Evolutionary conservation across 2,329 filamentous ascomycete species (phyloP).

Genomic region (Aspergillus novofumigatus): DNA sequence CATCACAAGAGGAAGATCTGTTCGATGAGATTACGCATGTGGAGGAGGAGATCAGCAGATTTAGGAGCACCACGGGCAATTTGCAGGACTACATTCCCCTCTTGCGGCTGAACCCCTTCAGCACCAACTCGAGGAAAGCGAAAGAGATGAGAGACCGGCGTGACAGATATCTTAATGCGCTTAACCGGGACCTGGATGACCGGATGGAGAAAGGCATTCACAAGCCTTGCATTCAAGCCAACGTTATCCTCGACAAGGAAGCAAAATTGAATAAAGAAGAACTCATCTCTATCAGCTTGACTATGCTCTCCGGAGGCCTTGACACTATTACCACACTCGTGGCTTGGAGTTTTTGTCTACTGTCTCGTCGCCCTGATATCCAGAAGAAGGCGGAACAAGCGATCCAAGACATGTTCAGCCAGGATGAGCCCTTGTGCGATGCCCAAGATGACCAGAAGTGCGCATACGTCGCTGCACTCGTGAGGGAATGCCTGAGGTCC

Average conservation of each 20-base stretch:
- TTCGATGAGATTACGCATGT: slow-evolving; percentile 70
- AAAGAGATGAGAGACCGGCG: slow-evolving; percentile 57
- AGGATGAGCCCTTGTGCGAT: slow-evolving; percentile 55
- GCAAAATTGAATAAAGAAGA: slow-evolving; percentile 60
- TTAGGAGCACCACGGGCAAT: slow-evolving; percentile 73
- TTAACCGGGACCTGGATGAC: slow-evolving; percentile 58
- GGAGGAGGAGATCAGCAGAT: slow-evolving; percentile 67
- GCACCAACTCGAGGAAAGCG: slow-evolving; percentile 54
- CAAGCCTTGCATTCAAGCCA: slow-evolving; percentile 63
- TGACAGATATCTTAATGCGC: slow-evolving; percentile 55
- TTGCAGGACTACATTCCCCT: slow-evolving; percentile 76
- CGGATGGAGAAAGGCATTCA: slow-evolving; percentile 58
- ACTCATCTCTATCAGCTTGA: slow-evolving; percentile 61
- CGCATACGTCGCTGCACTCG: slow-evolving; percentile 59
- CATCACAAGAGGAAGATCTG: slow-evolving; percentile 56
- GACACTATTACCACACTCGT: slow-evolving; percentile 65
- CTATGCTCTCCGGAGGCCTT: slow-evolving; percentile 64
- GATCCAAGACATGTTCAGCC: slow-evolving; percentile 52
- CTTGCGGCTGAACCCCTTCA: slow-evolving; percentile 63
- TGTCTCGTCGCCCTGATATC: slow-evolving; percentile 58
- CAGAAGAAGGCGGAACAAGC: slow-evolving; percentile 57
- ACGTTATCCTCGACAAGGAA: slow-evolving; percentile 61
- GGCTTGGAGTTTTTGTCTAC: slow-evolving; percentile 60
- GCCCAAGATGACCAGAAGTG: slow-evolving; percentile 61
- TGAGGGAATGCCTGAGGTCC: slow-evolving; percentile 57